phyloP scores from a whole-genome alignment of 495 filamentous ascomycete genomes.

The Aspergillus affinis region DNA sequence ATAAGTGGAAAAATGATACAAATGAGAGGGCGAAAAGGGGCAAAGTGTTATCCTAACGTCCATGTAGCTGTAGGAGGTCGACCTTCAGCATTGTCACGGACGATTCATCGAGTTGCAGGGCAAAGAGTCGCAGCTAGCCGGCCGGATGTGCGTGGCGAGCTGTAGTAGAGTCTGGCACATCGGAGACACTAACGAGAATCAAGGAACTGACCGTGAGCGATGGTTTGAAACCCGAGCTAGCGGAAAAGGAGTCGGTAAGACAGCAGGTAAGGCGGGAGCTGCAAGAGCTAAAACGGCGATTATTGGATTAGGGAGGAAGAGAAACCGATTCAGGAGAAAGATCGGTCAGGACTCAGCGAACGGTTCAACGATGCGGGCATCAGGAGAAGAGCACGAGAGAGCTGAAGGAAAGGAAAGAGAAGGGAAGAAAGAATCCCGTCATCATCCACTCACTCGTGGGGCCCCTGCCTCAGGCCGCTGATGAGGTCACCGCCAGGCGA shows the following conservation, averaged over 20 bases:
- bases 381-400: no score
- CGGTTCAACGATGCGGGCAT: not conserved
- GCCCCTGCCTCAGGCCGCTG: not conserved
- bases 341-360: not conserved
- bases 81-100: slow-evolving; percentile 19
- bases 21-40: not conserved
- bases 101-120: slow-evolving; percentile 19
- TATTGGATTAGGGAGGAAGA: not conserved
- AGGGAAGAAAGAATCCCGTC: no score
- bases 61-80: slow-evolving; percentile 12
- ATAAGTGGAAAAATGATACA: not conserved
- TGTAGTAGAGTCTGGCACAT: slow-evolving; percentile 20
- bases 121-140: slow-evolving; percentile 8
- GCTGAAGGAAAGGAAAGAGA: not conserved
- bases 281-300: slow-evolving; percentile 3
- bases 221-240: not conserved
- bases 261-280: slow-evolving; percentile 5
- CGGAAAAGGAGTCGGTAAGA: not conserved
- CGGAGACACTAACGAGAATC: not conserved
- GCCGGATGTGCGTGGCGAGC: slow-evolving; percentile 15
- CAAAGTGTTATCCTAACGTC: not conserved
- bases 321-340: not conserved
- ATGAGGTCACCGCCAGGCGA: not conserved
- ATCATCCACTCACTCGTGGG: not conserved
- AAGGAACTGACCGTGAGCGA: not conserved